These are phyloP conservation scores for Paraphoma chrysanthemicola DNA, from an alignment of 2,329 filamentous ascomycete species.

Conservation along the genomic window DNA sequence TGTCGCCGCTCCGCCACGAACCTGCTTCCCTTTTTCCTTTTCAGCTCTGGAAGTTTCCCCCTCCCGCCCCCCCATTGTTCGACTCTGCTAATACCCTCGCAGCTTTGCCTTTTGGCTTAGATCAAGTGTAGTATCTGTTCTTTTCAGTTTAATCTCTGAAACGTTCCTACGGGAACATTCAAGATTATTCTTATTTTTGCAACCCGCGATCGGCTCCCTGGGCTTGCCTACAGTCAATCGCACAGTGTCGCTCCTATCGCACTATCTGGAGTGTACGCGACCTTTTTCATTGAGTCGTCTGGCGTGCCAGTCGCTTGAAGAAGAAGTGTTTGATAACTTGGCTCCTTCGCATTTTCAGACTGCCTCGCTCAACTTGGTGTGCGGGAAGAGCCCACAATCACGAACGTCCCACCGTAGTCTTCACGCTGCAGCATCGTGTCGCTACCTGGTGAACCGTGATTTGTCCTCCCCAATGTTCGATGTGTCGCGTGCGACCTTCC, in stretches of 20 bases:
- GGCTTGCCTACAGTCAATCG: conserved; percentile 69
- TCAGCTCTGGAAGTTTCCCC: too few relatives aligned
- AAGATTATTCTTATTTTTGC: conserved; percentile 83
- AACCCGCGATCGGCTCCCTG: conserved; percentile 62
- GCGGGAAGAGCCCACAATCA: not conserved
- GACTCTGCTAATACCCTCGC: conserved; percentile 1
- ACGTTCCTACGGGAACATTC: conserved; percentile 73
- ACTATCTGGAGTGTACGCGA: conserved; percentile 76
- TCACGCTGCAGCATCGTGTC: too few relatives aligned
- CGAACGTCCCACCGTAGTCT: not conserved
- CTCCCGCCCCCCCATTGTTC: not conserved
- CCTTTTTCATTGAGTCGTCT: conserved; percentile 34
- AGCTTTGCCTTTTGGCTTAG: conserved; percentile 17
- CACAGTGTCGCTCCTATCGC: conserved; percentile 80
- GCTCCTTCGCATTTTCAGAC: not conserved
- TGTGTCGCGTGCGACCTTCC: too few relatives aligned
- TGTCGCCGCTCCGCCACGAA: too few relatives aligned
- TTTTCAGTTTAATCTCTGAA: conserved; percentile 98
- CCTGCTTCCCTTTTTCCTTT: too few relatives aligned
- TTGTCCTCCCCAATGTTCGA: too few relatives aligned
- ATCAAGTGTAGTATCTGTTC: conserved; percentile 59
- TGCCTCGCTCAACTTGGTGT: not conserved
- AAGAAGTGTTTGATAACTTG: conserved; percentile 17
- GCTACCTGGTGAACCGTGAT: too few relatives aligned
- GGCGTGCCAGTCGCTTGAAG: conserved; percentile 26